Percentiles rank a stretch among this genome's conserved stretches.
Conservation (phyloP, 1,139 yeast species). For the Kodamaea ohmeri region DNA sequence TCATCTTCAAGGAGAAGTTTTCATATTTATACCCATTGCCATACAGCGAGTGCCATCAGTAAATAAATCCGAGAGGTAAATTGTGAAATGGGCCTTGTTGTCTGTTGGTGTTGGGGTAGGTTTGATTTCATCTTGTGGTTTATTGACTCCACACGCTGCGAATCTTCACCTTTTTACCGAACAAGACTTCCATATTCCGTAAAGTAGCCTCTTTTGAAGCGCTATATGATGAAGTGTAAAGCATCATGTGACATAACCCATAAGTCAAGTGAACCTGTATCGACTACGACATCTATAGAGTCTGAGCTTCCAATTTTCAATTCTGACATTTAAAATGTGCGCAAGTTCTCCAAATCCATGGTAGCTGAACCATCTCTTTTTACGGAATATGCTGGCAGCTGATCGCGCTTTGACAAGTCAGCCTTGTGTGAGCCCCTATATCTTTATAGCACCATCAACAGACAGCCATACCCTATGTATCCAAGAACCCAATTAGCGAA, state of each 20-base stretch:
- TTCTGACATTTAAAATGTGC: constrained; percentile 48
- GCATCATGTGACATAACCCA: constrained; percentile 43
- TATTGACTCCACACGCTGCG: too few species aligned
- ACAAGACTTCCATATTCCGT: not conserved
- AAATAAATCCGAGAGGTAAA: constrained; percentile 2
- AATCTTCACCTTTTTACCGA: constrained; percentile 6
- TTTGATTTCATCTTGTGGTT: too few species aligned
- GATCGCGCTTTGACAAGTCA: constrained; percentile 12
- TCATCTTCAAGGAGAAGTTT: constrained; percentile 58
- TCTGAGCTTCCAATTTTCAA: constrained; percentile 38
- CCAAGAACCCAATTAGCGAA: constrained; percentile 2
- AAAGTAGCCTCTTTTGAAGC: not conserved
- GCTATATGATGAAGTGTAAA: constrained; percentile 2
- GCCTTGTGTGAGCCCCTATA: constrained; percentile 14
- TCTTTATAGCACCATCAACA: constrained; percentile 9
- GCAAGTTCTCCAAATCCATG: constrained; percentile 42
- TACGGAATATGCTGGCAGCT: constrained; percentile 15
- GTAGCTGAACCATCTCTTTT: constrained; percentile 39
- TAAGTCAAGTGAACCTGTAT: constrained; percentile 48
- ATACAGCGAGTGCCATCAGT: constrained; percentile 6
- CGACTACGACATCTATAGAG: constrained; percentile 34
- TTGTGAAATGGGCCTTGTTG: constrained; percentile 6
- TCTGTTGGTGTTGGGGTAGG: constrained; percentile 1
- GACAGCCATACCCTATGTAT: not conserved
- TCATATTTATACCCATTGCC: constrained; percentile 35